Conservation (phyloP, 2,329 filamentous ascomycete species). For the Massarina eburnea region DNA sequence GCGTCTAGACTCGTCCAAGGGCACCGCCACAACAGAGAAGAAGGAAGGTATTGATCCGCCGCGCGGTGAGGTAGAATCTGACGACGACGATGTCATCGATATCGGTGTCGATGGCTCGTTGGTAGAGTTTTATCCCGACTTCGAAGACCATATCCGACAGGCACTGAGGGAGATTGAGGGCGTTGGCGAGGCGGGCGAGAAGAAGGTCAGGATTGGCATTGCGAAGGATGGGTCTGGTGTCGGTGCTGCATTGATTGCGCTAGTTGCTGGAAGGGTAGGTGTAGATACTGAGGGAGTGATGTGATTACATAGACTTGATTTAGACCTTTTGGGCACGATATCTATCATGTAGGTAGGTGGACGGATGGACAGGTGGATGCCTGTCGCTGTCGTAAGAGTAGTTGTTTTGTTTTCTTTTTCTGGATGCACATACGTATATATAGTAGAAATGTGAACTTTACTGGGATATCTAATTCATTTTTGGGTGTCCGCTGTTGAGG, state of each 20-base stretch:
- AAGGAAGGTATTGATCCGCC: constrained; percentile 37
- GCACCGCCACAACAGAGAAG: constrained; percentile 41
- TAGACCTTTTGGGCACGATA: too few relatives aligned
- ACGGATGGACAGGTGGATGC: too few relatives aligned
- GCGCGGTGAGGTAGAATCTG: constrained; percentile 37
- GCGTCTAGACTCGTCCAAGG: constrained; percentile 55
- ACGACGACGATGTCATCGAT: constrained; percentile 73
- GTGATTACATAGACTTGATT: neutral
- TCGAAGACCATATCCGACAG: constrained; percentile 84
- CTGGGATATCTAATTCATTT: too few relatives aligned
- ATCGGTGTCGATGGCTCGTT: constrained; percentile 93
- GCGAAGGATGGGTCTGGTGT: constrained; percentile 96
- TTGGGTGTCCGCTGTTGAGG: too few relatives aligned
- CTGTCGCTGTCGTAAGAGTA: too few relatives aligned
- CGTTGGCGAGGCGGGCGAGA: constrained; percentile 76
- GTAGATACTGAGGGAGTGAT: constrained; percentile 4
- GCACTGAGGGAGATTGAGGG: constrained; percentile 74
- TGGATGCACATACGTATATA: too few relatives aligned
- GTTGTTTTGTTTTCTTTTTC: too few relatives aligned
- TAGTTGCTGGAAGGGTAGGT: constrained; percentile 69
- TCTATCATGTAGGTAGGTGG: too few relatives aligned
- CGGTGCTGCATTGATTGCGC: constrained; percentile 91
- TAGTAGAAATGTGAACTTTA: too few relatives aligned
- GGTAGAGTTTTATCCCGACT: constrained; percentile 94
- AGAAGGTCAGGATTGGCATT: constrained; percentile 88